Evolutionary conservation across 192 early-diverging fungal genomes (phyloP), one percentile per base, ranked within the genome.

Genomic region (Pilaira anomala): DNA sequence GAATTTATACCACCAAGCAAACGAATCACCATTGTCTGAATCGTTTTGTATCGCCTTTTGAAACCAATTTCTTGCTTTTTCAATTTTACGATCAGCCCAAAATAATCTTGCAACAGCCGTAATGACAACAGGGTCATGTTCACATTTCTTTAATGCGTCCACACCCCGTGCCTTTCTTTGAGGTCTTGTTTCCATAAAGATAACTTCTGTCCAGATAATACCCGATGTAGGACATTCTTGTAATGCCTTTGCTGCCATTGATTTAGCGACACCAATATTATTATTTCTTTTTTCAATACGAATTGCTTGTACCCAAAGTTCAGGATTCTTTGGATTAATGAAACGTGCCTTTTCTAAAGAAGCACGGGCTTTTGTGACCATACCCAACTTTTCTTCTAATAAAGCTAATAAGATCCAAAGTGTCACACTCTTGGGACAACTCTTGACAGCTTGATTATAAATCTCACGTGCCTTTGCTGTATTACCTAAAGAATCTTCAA

Each of bases 21-120:
- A 99, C 1, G 88, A 80, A 69, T 99, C 97, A 6, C 97, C 97
- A 5, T 84, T 74, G 70, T 98, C 92, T 2, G 91, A 80, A 64
- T 97, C 91, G 4, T 85, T 87, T 45, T 87, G 84, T 5, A 86
- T 78, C 1, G 96, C 92, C 22, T 93, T 83, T 53, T 78, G 69
- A 65, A 98, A 96, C 97, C 97, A 99, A 29, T 79, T 83, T 19
- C 96, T 69, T 7, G 96, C 95, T 78, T 98, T 99, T 19, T 96
- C 97, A 3, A 88, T 68, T 62, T 96, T 95, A 19, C 93, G 78
- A 71, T 99, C 97, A 0, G 82, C 69, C 96, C 95, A 97, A 65
- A 99, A 98, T 41, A 98, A 68, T 7, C 95, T 74, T 1, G 96
- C 96, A 2, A 98, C 88, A 1, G 93, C 89, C 3, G 78, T 58